Evolutionary conservation across 129 eudicot species (phyloP).

Genomic region (Flaveria bidentis): DNA sequence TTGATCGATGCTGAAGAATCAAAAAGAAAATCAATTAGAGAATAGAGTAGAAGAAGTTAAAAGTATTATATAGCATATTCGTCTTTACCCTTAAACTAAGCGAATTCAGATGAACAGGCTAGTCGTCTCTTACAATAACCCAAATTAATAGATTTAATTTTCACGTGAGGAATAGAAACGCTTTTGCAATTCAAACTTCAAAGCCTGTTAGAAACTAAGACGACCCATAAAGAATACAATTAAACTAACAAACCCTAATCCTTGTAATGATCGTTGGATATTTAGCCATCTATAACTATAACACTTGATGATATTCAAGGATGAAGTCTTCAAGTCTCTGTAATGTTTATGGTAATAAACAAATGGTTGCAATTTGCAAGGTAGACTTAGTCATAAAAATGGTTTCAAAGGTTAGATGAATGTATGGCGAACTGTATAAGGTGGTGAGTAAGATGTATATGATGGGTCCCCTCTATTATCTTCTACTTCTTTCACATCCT

Average conservation of each 20-base stretch:
- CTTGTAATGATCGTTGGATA: background rate
- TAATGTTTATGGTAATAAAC: background rate
- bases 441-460: conserved; percentile 2
- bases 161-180: background rate
- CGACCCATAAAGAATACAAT: too few species aligned
- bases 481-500: background rate
- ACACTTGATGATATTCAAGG: background rate
- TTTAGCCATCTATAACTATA: background rate
- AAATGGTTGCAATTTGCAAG: background rate
- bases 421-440: background rate
- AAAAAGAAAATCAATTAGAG: background rate
- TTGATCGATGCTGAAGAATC: background rate
- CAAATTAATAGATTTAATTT: background rate
- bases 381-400: background rate
- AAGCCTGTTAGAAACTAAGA: too few species aligned
- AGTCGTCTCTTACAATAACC: background rate
- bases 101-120: background rate
- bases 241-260: background rate
- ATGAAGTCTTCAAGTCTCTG: background rate
- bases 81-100: background rate
- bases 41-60: background rate
- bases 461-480: background rate
- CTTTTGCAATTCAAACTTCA: background rate
- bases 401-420: background rate
- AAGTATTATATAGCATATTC: too few species aligned